A percentile compares a stretch with the other conserved stretches of the same genome.
Conservation (phyloP, 2,329 filamentous ascomycete genomes). For the Thelonectria rubi region DNA sequence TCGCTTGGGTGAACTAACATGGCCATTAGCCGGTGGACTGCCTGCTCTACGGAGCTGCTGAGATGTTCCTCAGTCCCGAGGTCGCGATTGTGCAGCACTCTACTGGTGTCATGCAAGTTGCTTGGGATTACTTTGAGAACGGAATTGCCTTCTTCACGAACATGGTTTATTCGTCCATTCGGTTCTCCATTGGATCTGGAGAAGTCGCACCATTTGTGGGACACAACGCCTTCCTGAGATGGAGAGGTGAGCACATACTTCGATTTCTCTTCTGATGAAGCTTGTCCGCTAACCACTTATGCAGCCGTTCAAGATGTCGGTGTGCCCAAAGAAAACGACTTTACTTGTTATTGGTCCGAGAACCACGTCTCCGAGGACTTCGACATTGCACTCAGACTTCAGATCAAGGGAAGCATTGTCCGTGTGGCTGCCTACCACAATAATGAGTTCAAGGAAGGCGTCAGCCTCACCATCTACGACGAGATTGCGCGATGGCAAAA, state of each 20-base stretch:
- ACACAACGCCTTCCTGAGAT: slow-evolving; percentile 16
- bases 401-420: slow-evolving; percentile 21
- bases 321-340: background rate
- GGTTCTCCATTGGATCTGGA: slow-evolving; percentile 13
- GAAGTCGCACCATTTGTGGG: slow-evolving; percentile 18
- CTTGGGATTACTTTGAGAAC: slow-evolving; percentile 19
- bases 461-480: slow-evolving; percentile 16
- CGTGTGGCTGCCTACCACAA: slow-evolving; percentile 16
- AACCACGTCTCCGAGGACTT: slow-evolving; percentile 21
- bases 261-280: background rate
- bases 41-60: slow-evolving; percentile 13
- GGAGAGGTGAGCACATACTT: background rate
- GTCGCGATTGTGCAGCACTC: slow-evolving; percentile 19
- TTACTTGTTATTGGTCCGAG: slow-evolving; percentile 12
- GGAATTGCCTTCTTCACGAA: slow-evolving; percentile 19
- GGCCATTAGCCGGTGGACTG: slow-evolving; percentile 2
- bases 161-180: slow-evolving; percentile 15
- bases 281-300: background rate
- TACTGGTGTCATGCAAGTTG: slow-evolving; percentile 16
- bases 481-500: slow-evolving; percentile 23
- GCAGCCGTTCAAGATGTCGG: slow-evolving; percentile 18
- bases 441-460: slow-evolving; percentile 16
- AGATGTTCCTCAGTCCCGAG: slow-evolving; percentile 20
- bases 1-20: background rate
- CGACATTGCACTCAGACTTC: slow-evolving; percentile 13